Base-by-base conservation (phyloP, 768 basidiomycete species). In the Nidula microcarpa region DNA sequence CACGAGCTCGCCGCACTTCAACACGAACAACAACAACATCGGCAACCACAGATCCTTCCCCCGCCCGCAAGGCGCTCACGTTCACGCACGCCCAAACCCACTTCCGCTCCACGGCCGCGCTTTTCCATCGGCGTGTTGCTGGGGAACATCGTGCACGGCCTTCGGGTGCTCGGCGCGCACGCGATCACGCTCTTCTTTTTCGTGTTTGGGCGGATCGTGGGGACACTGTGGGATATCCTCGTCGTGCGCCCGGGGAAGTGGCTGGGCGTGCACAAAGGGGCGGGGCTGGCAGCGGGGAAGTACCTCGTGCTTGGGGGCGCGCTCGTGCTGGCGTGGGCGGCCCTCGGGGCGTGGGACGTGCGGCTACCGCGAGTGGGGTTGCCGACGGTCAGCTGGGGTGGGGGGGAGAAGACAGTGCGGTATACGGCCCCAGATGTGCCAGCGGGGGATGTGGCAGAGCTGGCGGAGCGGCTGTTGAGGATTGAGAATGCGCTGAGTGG, bases 401-500 rank as follows among this genome's bases (percentile, higher is more conserved):
- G 23, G 23, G 23, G 23, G 23, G 23, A 23, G 1, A 23, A 23
- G 23, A 23, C 23, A 23, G 23, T 23, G 71, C 13, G 39, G 39
- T 41, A 41, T 16, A 16, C 39, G 13, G 13, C 39, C 16, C 39
- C 39, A 4, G 39, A 41, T 11, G 16, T 72, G 7, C 87, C 88
- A 1, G 80, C 83, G 1, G 74, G 77, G n/a, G 79, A 89, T 63
- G 70, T 91, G 16, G 77, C 79, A 4, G 89, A 89, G 52, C 70
- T 92, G 18, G 74, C 82, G 2, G 72, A 74, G 6, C 82, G 89
- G 7, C 67, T 93, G 10, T 77, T 79, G 54, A 72, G 72, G 35
- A 77, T 92, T 39, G 90, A 92, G 65, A 74, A 68, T 23, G 82
- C 78, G 1, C 69, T 91, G 11, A 81, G 84, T 11, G 75, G 78